These are phyloP conservation scores for Inga laurina DNA, from an alignment of 306 rosid genomes.

Conservation along the genomic window DNA sequence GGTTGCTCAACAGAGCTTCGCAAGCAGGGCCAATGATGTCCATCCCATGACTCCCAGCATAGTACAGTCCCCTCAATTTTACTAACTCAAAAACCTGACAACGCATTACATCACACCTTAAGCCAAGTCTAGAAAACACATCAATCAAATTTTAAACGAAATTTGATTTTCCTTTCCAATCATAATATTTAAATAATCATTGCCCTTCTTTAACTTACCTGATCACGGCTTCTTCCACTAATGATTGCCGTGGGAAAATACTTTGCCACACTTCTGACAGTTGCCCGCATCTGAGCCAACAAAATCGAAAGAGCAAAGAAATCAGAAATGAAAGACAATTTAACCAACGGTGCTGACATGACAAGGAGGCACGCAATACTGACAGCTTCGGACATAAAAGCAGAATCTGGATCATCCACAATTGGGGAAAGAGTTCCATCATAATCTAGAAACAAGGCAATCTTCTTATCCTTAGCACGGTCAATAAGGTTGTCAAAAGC, in stretches of 20 bases:
- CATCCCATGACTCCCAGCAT: slow-evolving; percentile 99
- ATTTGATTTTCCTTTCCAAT: background rate
- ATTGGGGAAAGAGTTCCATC: slow-evolving; percentile 98
- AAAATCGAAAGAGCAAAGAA: background rate
- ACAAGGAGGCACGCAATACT: slow-evolving; percentile 25
- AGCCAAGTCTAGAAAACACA: background rate
- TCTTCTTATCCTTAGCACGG: slow-evolving; percentile 63
- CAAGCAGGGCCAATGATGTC: slow-evolving; percentile 77
- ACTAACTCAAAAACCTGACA: slow-evolving; percentile 86
- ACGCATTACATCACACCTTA: background rate
- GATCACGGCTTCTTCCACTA: slow-evolving; percentile 92
- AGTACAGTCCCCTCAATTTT: slow-evolving; percentile 84
- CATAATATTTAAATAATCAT: background rate
- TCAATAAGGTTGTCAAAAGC: slow-evolving; percentile 58
- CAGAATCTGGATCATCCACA: slow-evolving; percentile 87
- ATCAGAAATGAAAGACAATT: background rate
- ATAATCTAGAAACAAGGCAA: slow-evolving; percentile 90
- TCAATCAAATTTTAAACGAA: background rate
- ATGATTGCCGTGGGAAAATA: slow-evolving; percentile 87
- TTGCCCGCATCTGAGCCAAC: slow-evolving; percentile 70
- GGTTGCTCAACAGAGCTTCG: slow-evolving; percentile 36
- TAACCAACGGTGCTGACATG: background rate
- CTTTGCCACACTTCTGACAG: slow-evolving; percentile 64
- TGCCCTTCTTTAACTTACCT: slow-evolving; percentile 40
- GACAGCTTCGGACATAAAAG: slow-evolving; percentile 76